phyloP scores from a whole-genome alignment of 306 rosid species.

The Ziziphus jujuba region DNA sequence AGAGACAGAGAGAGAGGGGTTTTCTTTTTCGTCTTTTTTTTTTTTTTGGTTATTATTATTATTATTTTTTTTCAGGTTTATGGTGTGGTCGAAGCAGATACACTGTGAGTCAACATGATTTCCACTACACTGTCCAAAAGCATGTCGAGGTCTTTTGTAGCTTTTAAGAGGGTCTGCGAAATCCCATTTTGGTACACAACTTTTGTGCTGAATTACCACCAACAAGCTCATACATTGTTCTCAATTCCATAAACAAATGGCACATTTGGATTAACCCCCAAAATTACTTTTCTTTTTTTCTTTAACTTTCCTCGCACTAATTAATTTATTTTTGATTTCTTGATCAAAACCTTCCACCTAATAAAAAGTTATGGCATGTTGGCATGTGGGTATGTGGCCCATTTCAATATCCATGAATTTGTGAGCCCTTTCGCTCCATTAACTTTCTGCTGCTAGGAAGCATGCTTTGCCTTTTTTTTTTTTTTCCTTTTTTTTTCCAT shows the following conservation, averaged over 20 bases:
- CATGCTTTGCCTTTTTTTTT: slow-evolving; percentile 2
- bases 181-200: slow-evolving; percentile 36
- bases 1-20: no score
- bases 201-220: slow-evolving; percentile 34
- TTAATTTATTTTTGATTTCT: no score
- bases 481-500: no score
- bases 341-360: no score
- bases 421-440: slow-evolving; percentile 3
- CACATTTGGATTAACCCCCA: no score
- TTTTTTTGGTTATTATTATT: no score
- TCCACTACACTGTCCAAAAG: slow-evolving; percentile 44
- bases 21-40: no score
- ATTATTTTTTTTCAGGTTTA: slow-evolving; percentile 16
- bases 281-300: no score
- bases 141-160: slow-evolving; percentile 64
- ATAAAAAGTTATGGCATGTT: background rate
- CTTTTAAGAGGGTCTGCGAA: slow-evolving; percentile 34
- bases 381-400: slow-evolving; percentile 22
- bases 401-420: background rate
- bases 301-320: no score
- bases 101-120: slow-evolving; percentile 59
- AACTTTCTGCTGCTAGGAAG: slow-evolving; percentile 4
- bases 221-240: background rate
- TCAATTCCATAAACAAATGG: no score
- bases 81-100: slow-evolving; percentile 48